Percentiles rank a stretch among this genome's conserved stretches.
Evolutionary conservation across 208 protist species (phyloP).

Genomic region (Wallacemonas sp.): DNA sequence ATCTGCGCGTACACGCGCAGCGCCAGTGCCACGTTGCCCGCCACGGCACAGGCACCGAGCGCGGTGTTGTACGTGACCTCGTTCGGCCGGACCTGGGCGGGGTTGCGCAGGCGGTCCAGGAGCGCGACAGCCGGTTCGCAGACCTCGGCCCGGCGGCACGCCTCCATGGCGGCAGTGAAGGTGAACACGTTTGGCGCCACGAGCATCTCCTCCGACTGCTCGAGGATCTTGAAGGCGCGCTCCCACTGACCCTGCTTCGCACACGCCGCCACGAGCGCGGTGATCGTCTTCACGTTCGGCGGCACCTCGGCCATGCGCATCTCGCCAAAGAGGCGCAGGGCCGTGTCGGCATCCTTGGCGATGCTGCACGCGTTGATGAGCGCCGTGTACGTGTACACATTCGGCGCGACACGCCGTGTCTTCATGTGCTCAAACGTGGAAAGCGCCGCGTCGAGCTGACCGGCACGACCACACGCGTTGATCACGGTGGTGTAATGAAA

Average conservation of each 20-base stretch:
- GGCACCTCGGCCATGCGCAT: slow-evolving; percentile 73
- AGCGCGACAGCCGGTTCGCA: slow-evolving; percentile 67
- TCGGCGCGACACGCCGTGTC: slow-evolving; percentile 63
- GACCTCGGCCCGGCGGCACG: slow-evolving; percentile 71
- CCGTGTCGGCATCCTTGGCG: slow-evolving; percentile 51
- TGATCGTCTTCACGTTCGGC: slow-evolving; percentile 86
- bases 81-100: slow-evolving; percentile 68
- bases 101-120: slow-evolving; percentile 60
- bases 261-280: slow-evolving; percentile 64
- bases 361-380: slow-evolving; percentile 75
- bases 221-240: slow-evolving; percentile 66
- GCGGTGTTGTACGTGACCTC: slow-evolving; percentile 88
- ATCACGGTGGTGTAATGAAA: slow-evolving; percentile 91
- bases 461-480: slow-evolving; percentile 74
- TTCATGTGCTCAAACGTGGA: slow-evolving; percentile 75
- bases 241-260: slow-evolving; percentile 70
- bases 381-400: slow-evolving; percentile 91
- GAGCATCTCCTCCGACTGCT: slow-evolving; percentile 75
- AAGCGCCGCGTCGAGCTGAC: slow-evolving; percentile 70
- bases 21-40: slow-evolving; percentile 46
- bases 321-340: slow-evolving; percentile 74
- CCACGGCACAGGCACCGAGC: slow-evolving; percentile 65
- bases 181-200: slow-evolving; percentile 87
- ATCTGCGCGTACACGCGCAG: slow-evolving; percentile 80
- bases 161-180: slow-evolving; percentile 91